Evolutionary conservation across 2,329 filamentous ascomycete species (phyloP).

Genomic region (Microdochium paspali): DNA sequence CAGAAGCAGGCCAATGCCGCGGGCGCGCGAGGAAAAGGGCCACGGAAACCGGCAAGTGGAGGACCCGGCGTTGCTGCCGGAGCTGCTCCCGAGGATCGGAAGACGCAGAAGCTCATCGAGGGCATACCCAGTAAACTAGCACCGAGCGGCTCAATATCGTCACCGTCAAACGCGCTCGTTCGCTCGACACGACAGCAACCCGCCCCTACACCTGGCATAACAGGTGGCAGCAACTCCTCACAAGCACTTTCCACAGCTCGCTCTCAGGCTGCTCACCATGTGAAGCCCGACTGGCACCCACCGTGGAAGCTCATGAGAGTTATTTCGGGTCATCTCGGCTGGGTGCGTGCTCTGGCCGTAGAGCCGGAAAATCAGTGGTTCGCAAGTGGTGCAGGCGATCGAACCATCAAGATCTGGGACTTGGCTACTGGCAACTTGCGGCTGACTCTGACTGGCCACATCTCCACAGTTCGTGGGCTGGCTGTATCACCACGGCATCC

Average conservation of each 20-base stretch:
- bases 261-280: conserved; percentile 28
- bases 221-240: conserved; percentile 7
- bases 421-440: conserved; percentile 76
- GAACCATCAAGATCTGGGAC: conserved; percentile 99
- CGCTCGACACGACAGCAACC: conserved; percentile 18
- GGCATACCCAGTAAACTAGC: conserved; percentile 32
- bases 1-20: conserved; percentile 25
- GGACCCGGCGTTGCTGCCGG: not conserved
- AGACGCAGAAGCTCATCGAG: conserved; percentile 59
- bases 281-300: conserved; percentile 89
- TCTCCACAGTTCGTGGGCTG: conserved; percentile 83
- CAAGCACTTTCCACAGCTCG: conserved; percentile 18
- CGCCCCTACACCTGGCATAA: conserved; percentile 7
- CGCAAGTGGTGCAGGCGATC: conserved; percentile 85
- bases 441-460: conserved; percentile 86
- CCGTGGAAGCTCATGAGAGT: conserved; percentile 99
- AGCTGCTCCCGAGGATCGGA: conserved; percentile 24
- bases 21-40: conserved; percentile 14
- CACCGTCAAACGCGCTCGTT: conserved; percentile 24
- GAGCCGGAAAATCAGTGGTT: conserved; percentile 98
- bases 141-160: not conserved
- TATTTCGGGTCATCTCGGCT: conserved; percentile 91
- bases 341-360: conserved; percentile 82
- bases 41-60: conserved; percentile 14
- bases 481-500: conserved; percentile 90